Evolutionary conservation across 2,329 filamentous ascomycete genomes (phyloP).

Genomic region (Diplodia intermedia): DNA sequence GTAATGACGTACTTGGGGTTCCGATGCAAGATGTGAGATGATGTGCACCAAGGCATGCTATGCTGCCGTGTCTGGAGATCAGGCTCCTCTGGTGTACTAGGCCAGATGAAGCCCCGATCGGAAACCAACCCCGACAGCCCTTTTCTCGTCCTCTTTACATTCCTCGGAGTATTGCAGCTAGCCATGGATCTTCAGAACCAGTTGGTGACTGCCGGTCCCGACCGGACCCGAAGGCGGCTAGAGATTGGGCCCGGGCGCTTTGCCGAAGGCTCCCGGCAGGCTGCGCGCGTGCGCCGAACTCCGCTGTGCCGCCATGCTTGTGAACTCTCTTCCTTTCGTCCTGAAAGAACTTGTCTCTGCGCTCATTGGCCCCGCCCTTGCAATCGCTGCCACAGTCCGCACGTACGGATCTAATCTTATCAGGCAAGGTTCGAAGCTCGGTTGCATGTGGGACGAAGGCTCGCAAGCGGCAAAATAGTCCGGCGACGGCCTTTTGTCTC

Average conservation of each 20-base stretch:
- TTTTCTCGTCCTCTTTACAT: not conserved
- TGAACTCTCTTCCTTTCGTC: conserved; percentile 8
- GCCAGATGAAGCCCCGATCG: not conserved
- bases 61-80: not conserved
- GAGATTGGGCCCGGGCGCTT: conserved; percentile 4
- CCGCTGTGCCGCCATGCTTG: not conserved
- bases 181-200: not conserved
- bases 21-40: not conserved
- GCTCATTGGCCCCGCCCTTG: not conserved
- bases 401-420: conserved; percentile 33
- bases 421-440: conserved; percentile 15
- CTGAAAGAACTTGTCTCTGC: not conserved
- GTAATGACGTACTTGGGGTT: conserved; percentile 2
- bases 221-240: conserved; percentile 3
- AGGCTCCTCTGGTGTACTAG: not conserved
- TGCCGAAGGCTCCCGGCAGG: conserved; percentile 12
- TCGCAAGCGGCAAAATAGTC: conserved; percentile 21
- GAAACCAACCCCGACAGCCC: not conserved
- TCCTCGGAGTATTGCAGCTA: not conserved
- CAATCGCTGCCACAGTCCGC: conserved; percentile 5
- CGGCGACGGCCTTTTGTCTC: not conserved
- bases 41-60: too few relatives aligned
- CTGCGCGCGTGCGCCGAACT: not conserved
- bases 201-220: not conserved
- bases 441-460: conserved; percentile 13